Evolutionary conservation across 2,329 filamentous ascomycete species (phyloP).

Genomic region (Tolypocladium guangdongense): DNA sequence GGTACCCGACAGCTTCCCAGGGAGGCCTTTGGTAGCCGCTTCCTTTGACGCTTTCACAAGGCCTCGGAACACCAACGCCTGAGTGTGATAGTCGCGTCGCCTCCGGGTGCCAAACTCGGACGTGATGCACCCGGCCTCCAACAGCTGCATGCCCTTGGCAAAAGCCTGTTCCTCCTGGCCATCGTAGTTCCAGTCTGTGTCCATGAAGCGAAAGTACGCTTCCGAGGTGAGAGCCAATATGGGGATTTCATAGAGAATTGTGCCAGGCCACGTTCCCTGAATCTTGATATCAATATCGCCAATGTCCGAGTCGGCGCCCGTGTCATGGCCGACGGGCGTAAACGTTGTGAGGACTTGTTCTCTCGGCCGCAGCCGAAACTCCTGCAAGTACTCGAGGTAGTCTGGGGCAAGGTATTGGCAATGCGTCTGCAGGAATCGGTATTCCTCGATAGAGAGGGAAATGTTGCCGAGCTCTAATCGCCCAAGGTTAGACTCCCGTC

Average conservation of each 20-base stretch:
- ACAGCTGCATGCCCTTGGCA: conserved; percentile 64
- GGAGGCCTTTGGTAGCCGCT: conserved; percentile 49
- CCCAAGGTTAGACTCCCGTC: conserved; percentile 13
- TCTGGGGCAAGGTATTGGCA: conserved; percentile 70
- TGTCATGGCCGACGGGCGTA: conserved; percentile 40
- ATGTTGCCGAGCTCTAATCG: conserved; percentile 68
- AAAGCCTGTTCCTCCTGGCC: conserved; percentile 79
- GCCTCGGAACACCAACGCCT: conserved; percentile 82
- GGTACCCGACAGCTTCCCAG: conserved; percentile 72
- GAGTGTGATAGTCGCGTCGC: conserved; percentile 87
- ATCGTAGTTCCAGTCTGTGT: conserved; percentile 82
- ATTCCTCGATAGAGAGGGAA: conserved; percentile 66
- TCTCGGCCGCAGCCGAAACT: conserved; percentile 69
- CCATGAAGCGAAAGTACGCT: conserved; percentile 94
- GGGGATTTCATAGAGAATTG: conserved; percentile 95
- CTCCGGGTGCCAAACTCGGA: conserved; percentile 91
- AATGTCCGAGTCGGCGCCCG: conserved; percentile 50
- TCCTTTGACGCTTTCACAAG: conserved; percentile 70
- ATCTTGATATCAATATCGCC: conserved; percentile 71
- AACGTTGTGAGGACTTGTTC: conserved; percentile 72
- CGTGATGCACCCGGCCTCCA: conserved; percentile 76
- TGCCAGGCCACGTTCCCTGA: conserved; percentile 81
- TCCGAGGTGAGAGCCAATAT: conserved; percentile 86
- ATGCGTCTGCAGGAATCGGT: conserved; percentile 62
- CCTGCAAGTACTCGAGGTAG: conserved; percentile 73